A percentile compares a stretch with the other conserved stretches of the same genome.
phyloP scores from a whole-genome alignment of 2,329 filamentous ascomycete species.

The Pleomassaria siparia region DNA sequence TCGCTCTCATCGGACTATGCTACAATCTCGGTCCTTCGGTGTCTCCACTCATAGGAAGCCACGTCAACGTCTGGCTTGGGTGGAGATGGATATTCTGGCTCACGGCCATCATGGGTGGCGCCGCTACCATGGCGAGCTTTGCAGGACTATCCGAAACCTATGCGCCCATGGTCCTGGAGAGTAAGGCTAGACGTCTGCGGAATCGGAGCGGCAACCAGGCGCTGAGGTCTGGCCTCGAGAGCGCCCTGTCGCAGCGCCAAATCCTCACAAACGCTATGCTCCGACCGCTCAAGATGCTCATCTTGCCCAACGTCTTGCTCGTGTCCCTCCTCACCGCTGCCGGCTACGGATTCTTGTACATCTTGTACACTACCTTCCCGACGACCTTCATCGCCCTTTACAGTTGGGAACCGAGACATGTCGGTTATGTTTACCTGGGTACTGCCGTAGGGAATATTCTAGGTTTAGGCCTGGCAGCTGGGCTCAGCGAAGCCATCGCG shows the following conservation, averaged over 20 bases:
- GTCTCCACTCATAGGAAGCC: conserved; percentile 20
- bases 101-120: conserved; percentile 14
- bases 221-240: conserved; percentile 4
- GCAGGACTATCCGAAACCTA: conserved; percentile 18
- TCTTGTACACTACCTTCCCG: conserved; percentile 30
- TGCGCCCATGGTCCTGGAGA: conserved; percentile 36
- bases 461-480: conserved; percentile 21
- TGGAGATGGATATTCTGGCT: conserved; percentile 25
- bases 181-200: conserved; percentile 31
- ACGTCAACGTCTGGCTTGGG: conserved; percentile 14
- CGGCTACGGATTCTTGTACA: conserved; percentile 41
- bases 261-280: conserved; percentile 32
- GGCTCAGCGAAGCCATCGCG: conserved; percentile 24
- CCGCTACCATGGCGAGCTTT: conserved; percentile 24
- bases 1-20: background rate
- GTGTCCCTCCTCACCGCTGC: conserved; percentile 13
- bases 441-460: conserved; percentile 38
- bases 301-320: conserved; percentile 43
- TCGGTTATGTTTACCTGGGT: conserved; percentile 22
- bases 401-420: conserved; percentile 12
- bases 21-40: conserved; percentile 21
- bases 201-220: conserved; percentile 12
- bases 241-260: background rate
- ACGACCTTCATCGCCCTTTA: conserved; percentile 20
- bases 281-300: conserved; percentile 57